A percentile compares a stretch with the other conserved stretches of the same genome.
These are phyloP conservation scores for Cyclotella cryptica DNA, from an alignment of 108 stramenopile genomes.

Conservation along the genomic window DNA sequence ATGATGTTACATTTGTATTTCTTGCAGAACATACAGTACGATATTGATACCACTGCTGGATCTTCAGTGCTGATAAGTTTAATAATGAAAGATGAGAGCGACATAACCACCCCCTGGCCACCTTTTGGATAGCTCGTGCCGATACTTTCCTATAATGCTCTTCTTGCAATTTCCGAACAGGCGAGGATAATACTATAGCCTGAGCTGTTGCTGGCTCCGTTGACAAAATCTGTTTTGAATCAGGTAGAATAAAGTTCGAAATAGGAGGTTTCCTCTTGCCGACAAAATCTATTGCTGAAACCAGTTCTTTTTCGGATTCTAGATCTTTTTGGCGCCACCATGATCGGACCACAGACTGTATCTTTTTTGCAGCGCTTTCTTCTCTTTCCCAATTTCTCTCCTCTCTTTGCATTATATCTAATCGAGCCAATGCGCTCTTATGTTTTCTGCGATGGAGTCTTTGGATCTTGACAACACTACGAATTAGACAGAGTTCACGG, in stretches of 20 bases:
- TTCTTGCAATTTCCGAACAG: not conserved
- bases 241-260: not conserved
- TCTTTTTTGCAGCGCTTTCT: constrained; percentile 3
- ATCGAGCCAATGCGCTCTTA: not conserved
- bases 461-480: not conserved
- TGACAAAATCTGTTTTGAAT: not conserved
- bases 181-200: not conserved
- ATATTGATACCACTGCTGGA: not conserved
- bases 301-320: constrained; percentile 8
- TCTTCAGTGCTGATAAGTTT: not conserved
- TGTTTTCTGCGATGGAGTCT: not conserved
- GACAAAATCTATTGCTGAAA: constrained; percentile 15
- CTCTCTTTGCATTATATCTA: not conserved
- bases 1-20: not conserved
- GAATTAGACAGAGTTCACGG: too few relatives aligned
- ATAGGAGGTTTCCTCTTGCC: not conserved
- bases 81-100: not conserved
- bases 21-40: not conserved
- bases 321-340: constrained; percentile 12
- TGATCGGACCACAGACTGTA: constrained; percentile 19
- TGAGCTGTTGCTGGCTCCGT: not conserved
- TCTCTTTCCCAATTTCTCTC: not conserved
- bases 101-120: constrained; percentile 13
- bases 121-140: constrained; percentile 13
- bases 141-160: constrained; percentile 2